A percentile compares a stretch with the other conserved stretches of the same genome.
phyloP scores from a whole-genome alignment of 1,284 basidiomycete species.

The Marasmius fiardii region DNA sequence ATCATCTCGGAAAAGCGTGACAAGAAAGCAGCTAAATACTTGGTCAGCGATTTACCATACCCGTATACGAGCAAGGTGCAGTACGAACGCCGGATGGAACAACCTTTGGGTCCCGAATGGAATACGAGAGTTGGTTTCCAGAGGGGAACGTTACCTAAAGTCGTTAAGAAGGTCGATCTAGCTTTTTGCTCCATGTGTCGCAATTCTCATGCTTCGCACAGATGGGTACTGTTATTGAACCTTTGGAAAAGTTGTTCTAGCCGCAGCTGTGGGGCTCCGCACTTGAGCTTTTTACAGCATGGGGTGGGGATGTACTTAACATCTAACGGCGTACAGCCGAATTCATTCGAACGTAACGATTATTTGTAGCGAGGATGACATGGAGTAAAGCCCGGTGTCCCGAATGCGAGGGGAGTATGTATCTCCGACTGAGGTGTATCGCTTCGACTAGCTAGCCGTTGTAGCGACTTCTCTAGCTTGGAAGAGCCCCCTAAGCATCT shows the following conservation, averaged over 20 bases:
- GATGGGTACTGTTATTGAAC: constrained; percentile 78
- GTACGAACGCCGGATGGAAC: constrained; percentile 81
- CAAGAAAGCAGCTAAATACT: constrained; percentile 89
- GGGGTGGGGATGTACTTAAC: no score
- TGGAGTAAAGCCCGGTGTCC: no score
- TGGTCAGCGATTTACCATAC: constrained; percentile 87
- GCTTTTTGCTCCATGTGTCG: constrained; percentile 8
- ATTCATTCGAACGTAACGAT: no score
- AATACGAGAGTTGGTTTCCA: constrained; percentile 90
- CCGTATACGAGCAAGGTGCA: constrained; percentile 92
- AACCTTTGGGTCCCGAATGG: constrained; percentile 89
- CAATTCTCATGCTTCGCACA: constrained; percentile 24
- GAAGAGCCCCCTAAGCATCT: no score
- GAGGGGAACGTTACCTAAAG: constrained; percentile 76
- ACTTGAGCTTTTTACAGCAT: no score
- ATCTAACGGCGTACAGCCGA: no score
- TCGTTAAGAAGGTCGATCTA: constrained; percentile 76
- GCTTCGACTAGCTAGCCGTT: no score
- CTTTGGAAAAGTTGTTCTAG: constrained; percentile 52
- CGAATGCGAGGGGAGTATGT: no score
- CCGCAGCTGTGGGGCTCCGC: not conserved
- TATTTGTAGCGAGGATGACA: no score
- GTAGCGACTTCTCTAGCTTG: no score
- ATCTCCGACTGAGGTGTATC: no score
- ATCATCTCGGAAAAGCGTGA: constrained; percentile 95